phyloP scores from a whole-genome alignment of 2,329 filamentous ascomycete genomes.

The Epichloe hybrida region DNA sequence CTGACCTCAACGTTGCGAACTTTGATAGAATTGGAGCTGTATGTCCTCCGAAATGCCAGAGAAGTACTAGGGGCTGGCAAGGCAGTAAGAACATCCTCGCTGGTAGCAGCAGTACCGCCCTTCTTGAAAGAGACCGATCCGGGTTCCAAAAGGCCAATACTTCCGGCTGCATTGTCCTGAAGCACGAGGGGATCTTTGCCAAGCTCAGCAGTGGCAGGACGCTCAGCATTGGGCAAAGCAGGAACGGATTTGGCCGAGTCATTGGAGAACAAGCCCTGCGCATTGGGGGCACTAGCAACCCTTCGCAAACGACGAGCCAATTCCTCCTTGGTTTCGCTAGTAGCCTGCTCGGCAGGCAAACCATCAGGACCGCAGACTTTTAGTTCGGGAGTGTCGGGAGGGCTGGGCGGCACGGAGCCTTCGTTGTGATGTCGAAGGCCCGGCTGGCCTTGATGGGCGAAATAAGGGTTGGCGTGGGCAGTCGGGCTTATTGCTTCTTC shows the following conservation, averaged over 20 bases:
- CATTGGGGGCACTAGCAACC: conserved; percentile 93
- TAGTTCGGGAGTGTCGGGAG: conserved; percentile 74
- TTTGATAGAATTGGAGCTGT: conserved; percentile 99
- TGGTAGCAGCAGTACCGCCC: conserved; percentile 26
- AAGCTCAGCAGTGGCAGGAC: conserved; percentile 74
- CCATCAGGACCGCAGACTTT: conserved; percentile 58
- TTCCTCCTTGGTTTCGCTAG: conserved; percentile 79
- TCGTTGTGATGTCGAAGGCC: conserved; percentile 90
- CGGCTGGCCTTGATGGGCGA: conserved; percentile 88
- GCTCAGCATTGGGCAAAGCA: conserved; percentile 39
- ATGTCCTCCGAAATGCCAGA: conserved; percentile 79
- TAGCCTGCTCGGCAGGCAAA: conserved; percentile 50
- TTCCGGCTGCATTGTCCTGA: conserved; percentile 28
- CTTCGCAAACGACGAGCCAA: conserved; percentile 81
- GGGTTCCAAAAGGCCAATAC: conserved; percentile 17
- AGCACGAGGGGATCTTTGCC: conserved; percentile 62
- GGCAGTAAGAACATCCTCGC: conserved; percentile 40
- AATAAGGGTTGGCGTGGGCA: conserved; percentile 92
- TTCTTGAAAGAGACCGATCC: conserved; percentile 15
- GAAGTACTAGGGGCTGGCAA: conserved; percentile 54
- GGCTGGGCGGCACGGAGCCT: conserved; percentile 81
- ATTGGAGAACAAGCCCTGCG: conserved; percentile 73
- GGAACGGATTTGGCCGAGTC: conserved; percentile 9
- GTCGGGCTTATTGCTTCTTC: conserved; percentile 86
- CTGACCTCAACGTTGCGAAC: conserved; percentile 93